Base-by-base conservation (phyloP, 306 rosid genomes). In the Myrica gale region DNA sequence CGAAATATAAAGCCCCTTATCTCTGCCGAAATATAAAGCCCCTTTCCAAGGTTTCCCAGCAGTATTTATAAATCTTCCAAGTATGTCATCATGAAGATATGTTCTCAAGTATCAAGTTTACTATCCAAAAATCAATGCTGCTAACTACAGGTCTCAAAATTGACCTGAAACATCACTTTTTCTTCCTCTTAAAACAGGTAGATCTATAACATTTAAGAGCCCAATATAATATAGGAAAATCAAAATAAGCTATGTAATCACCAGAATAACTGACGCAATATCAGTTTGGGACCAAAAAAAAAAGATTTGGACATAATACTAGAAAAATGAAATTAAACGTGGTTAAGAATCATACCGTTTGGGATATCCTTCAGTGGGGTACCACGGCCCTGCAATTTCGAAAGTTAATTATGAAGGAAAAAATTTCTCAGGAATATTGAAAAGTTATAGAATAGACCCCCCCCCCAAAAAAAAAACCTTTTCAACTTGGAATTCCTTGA, bases 281-380 rank as follows among this genome's bases (percentile, higher is more conserved):
- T 65, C 48, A 26, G 56, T 11, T 46, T 20, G 23, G 8, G 32
- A 70, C n/a, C n/a, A n/a, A n/a, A 7, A 4, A 71, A 50, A 78
- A 50, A 60, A 7, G 39, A 56, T 37, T 63, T 15, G 13, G 17
- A n/a, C 48, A 68, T 37, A 78, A 54, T 17, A 85, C 23, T 53
- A 50, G 51, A 71, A 23, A 75, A 74, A 39, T 68, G 65, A 55
- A 11, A 74, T 52, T 61, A 56, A 20, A 5, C 44, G 32, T 61
- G 43, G 54, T 68, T 66, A 78, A 75, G 76, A 81, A 70, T 52
- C 82, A 48, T 92, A 96, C 99, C 99, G 67, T 92, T 96, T 48
- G 97, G 99, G 82, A 96, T 96, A 87, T 92, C 98, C 81, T 92
- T 96, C 72, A 96, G 85, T 77, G 97, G 83, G 16, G 92, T 89